Base-by-base conservation (phyloP, 176 grass and related monocot species). In the Poa annua region DNA sequence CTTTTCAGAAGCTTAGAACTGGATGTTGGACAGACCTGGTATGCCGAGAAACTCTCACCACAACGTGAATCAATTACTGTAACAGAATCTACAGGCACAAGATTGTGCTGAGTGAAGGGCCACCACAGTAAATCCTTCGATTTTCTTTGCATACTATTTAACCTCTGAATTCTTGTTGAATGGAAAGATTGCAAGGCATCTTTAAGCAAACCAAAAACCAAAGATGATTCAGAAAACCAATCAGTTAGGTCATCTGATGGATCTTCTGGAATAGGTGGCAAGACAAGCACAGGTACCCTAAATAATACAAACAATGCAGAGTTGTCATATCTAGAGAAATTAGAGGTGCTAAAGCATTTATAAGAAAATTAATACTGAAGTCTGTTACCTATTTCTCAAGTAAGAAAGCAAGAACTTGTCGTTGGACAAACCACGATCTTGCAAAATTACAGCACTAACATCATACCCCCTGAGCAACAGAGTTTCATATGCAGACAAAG, bases 71-170 rank as follows among this genome's bases (percentile, higher is more conserved):
- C 95, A 66, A 98, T 98, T 45, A 95, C 87, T 70, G 92, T 98
- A 72, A 98, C 84, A 79, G 53, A 85, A 78, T 93, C 81, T 86
- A 88, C 72, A 84, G 90, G 92, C 29, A 98, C 88, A 77, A 98
- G 84, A 87, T 95, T 86, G 81, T 98, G 92, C 72, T 98, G 95
- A 69, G 95, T 98, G 85, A 98, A 98, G 48, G 95, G 95, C 92
- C 95, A 98, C 95, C 95, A 98, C 47, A 98, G 56, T 66, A 98
- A 76, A 68, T 91, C 80, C 75, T 83, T 94, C 51, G 95, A 88
- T 82, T 98, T 98, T 66, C 70, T 89, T 73, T 76, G 81, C 92
- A 98, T 98, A 65, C 67, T 88, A 76, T 81, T 88, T 64, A 98
- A 86, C 64, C 95, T 84, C 12, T 94, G 71, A 74, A 93, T 86